phyloP scores from a whole-genome alignment of 2,329 filamentous ascomycete species.

The Elsinoe australis region DNA sequence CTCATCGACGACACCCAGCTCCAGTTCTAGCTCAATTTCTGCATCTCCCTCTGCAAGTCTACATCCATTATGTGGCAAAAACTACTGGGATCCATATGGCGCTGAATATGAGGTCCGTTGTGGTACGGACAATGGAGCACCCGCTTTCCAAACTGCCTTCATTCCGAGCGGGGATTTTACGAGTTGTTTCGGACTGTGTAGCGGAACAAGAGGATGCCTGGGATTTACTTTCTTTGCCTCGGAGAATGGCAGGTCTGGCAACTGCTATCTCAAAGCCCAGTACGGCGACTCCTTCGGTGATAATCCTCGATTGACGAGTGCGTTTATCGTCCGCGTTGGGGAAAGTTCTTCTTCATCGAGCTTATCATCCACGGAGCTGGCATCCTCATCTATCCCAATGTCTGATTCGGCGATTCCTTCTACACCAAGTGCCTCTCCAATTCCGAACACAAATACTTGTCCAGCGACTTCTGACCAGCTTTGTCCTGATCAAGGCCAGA shows the following conservation, averaged over 20 bases:
- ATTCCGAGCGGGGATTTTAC: slow-evolving; percentile 18
- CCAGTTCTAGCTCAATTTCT: no score
- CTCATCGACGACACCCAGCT: no score
- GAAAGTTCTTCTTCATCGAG: background rate
- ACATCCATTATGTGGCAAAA: slow-evolving; percentile 9
- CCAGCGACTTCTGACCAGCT: background rate
- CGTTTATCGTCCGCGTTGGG: background rate
- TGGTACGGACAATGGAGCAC: slow-evolving; percentile 2
- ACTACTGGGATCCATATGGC: slow-evolving; percentile 12
- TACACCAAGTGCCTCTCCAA: background rate
- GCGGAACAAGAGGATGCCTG: slow-evolving; percentile 18
- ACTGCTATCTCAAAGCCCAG: slow-evolving; percentile 8
- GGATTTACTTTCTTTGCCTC: slow-evolving; percentile 18
- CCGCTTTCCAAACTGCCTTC: slow-evolving; percentile 4
- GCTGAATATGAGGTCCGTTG: slow-evolving; percentile 13
- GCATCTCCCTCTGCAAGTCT: background rate
- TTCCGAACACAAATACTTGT: background rate
- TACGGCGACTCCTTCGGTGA: slow-evolving; percentile 9
- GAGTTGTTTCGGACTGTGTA: slow-evolving; percentile 21
- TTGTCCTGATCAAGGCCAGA: background rate
- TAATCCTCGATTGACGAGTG: slow-evolving; percentile 2
- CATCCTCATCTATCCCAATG: background rate
- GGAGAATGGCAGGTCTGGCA: slow-evolving; percentile 10
- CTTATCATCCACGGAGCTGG: background rate
- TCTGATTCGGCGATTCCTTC: no score